Base-by-base conservation (phyloP, 73 alveolate genomes). In the Paraurostyla sp. region DNA sequence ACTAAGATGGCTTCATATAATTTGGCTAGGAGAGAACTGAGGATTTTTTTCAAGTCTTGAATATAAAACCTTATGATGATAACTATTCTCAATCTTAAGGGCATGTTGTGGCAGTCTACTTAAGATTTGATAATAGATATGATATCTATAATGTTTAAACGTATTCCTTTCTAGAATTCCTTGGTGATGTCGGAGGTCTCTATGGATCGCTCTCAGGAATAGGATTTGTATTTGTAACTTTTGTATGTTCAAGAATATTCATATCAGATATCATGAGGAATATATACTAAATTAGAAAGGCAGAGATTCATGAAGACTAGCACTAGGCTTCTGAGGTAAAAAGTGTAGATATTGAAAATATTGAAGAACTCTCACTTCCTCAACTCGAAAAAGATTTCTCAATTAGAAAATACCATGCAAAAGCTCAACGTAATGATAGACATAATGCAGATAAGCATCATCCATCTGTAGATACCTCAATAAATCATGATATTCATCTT, bases 161-260 rank as follows among this genome's bases (percentile, higher is more conserved):
- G 13, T 73, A 73, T 27, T 73, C 86, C 25, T 30, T 73, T 7
- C 40, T 73, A 3, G 71, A 48, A 11, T 48, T 73, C 2, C 20
- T 73, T 6, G 86, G 86, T 13, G 86, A 73, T 16, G 51, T 73
- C 11, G 86, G 86, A 73, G 86, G 86, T 45, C 54, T 73, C 9
- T 43, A 46, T 23, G 71, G 65, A 15, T 73, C 86, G 23, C 52
- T 73, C 3, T 41, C 71, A 13, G 71, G 43, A 13, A 49, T 73
- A 11, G 86, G 86, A n/a, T 73, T n/a, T 45, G 4, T 46, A 2
- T 2, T 73, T 3, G 86, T 73, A 25, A 30, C 42, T 1, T 73
- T 73, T 30, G 32, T 73, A 16, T 49, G 54, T 16, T 48, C 45
- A 6, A 73, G 36, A 45, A 73, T 48, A 56, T 73, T 73, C 35